phyloP scores from a whole-genome alignment of 352 stramenopile genomes.

The Phytophthora cactorum region DNA sequence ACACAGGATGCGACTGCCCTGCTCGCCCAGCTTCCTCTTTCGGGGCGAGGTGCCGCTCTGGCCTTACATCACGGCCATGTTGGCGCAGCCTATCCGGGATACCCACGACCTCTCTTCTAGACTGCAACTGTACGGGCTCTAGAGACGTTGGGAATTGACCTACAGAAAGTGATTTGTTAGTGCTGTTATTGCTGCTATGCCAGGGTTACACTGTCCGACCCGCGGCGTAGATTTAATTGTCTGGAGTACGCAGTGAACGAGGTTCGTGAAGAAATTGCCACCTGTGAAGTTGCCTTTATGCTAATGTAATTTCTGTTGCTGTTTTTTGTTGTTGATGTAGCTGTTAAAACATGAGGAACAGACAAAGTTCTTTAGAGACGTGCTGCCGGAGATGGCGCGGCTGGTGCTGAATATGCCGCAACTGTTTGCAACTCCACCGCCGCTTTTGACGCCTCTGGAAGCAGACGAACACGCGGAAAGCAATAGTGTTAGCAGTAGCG shows the following conservation, averaged over 20 bases:
- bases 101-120: constrained; percentile 39
- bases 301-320: neutral
- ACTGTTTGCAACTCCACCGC: constrained; percentile 46
- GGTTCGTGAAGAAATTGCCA: constrained; percentile 15
- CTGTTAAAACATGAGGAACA: constrained; percentile 44
- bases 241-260: constrained; percentile 46
- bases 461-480: neutral
- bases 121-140: constrained; percentile 50
- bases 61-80: constrained; percentile 64
- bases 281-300: neutral
- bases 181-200: constrained; percentile 10
- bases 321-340: constrained; percentile 24
- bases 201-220: constrained; percentile 41
- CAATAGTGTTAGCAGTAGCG: neutral
- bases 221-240: constrained; percentile 41
- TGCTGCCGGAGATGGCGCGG: constrained; percentile 58
- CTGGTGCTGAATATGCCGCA: constrained; percentile 59
- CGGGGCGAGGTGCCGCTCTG: constrained; percentile 61
- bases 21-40: constrained; percentile 42
- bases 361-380: constrained; percentile 42
- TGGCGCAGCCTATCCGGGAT: constrained; percentile 51
- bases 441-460: constrained; percentile 46
- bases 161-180: constrained; percentile 10
- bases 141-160: neutral
- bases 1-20: constrained; percentile 48